Percentiles rank a stretch among this genome's conserved stretches.
These are phyloP conservation scores for Aspergillus pseudonomiae DNA, from an alignment of 2,329 filamentous ascomycete genomes.

Conservation along the genomic window DNA sequence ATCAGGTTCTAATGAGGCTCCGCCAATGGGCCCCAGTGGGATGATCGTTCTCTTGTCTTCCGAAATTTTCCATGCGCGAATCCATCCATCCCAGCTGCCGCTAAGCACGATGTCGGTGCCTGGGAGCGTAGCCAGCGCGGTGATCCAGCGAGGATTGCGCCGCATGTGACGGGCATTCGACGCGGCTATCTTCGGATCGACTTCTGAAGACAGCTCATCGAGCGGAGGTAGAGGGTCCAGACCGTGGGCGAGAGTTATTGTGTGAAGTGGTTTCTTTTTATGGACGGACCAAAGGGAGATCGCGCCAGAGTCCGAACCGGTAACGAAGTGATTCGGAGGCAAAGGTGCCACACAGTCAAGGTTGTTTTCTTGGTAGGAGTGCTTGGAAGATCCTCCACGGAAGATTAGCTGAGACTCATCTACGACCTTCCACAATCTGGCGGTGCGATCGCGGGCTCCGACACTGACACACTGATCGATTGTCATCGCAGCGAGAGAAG, in stretches of 20 bases:
- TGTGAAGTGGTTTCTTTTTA: slow-evolving; percentile 92
- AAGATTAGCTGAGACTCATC: slow-evolving; percentile 97
- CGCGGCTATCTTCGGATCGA: slow-evolving; percentile 58
- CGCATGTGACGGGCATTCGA: slow-evolving; percentile 50
- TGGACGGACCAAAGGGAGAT: slow-evolving; percentile 84
- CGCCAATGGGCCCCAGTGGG: slow-evolving; percentile 67
- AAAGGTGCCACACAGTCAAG: slow-evolving; percentile 92
- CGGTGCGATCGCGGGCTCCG: slow-evolving; percentile 86
- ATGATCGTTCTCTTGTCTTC: slow-evolving; percentile 82
- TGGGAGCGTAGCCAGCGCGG: slow-evolving; percentile 80
- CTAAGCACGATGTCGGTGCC: slow-evolving; percentile 89
- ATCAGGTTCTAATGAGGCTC: slow-evolving; percentile 23
- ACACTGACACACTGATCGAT: slow-evolving; percentile 90
- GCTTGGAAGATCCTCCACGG: slow-evolving; percentile 67
- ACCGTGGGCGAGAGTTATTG: slow-evolving; percentile 80
- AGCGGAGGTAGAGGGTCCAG: slow-evolving; percentile 72
- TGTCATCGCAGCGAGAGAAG: slow-evolving; percentile 79
- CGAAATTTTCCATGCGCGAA: slow-evolving; percentile 82
- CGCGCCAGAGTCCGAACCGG: slow-evolving; percentile 87
- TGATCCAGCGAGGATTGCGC: slow-evolving; percentile 82
- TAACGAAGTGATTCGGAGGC: slow-evolving; percentile 88
- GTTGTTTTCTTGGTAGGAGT: slow-evolving; percentile 70
- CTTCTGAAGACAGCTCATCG: slow-evolving; percentile 74
- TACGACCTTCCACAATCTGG: slow-evolving; percentile 91
- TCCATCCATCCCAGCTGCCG: slow-evolving; percentile 90